Evolutionary conservation across 2,329 filamentous ascomycete genomes (phyloP), one percentile per base, ranked within the genome.

Genomic region (Nigrograna mackinnonii): DNA sequence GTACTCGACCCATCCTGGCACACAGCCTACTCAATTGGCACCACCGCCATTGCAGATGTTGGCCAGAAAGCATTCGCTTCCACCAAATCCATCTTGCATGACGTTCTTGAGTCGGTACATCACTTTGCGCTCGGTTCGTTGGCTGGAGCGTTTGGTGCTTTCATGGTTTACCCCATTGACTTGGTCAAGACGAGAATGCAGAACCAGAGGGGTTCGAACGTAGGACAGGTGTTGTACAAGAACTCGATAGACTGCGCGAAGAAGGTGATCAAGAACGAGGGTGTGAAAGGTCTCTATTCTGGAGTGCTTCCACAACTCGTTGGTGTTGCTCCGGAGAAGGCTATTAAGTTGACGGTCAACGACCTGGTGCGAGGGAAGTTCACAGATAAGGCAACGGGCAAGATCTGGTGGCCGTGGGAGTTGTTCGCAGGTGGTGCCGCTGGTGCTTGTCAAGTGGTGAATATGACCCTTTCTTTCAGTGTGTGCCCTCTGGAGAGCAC

Each of bases 131-230:
- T 99, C 5, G 94, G 94, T 46, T 91, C 88, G 66, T 56, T 96
- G 55, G 94, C 94, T 6, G 94, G 94, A 71, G 94, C 94, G 7
- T 99, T 99, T 66, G 94, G 94, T 67, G 94, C 94, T 11, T 97
- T 99, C 69, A 96, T 99, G 90, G 94, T 99, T 40, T 99, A 99
- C 69, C 94, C 94, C 18, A 97, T 99, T 64, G 94, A 99, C 75
- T 76, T 99, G 48, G 94, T 99, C 69, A 99, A 99, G 82, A 99
- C 94, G 1, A 85, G 94, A 47, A 88, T 99, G 85, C 94, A 99
- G 73, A 99, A 99, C 75, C 94, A 99, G 77, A 84, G 94, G 54
- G 83, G 82, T 4, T 58, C 59, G 14, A 83, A 86, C 37, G 89
- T 91, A 1, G 94, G 94, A 43, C 86, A 96, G 69, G 79, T 87